These are phyloP conservation scores for Trametes sp. DNA, from an alignment of 1,284 basidiomycete species.

Conservation along the genomic window DNA sequence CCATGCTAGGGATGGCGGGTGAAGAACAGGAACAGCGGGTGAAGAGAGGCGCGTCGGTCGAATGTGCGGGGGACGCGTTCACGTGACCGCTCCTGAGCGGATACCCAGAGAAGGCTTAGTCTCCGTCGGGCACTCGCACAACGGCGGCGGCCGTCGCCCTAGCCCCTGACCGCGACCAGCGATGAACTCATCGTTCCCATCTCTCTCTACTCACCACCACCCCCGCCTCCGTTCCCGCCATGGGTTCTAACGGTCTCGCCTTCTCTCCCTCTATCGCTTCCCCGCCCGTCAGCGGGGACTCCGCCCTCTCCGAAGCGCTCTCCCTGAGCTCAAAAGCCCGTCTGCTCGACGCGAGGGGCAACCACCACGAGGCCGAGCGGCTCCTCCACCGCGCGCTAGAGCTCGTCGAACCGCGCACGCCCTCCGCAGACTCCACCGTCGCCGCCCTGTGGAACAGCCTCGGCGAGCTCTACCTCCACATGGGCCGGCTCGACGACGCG, in stretches of 20 bases:
- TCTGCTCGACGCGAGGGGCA: conserved; percentile 35
- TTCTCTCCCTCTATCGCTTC: conserved; percentile 6
- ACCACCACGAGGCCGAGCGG: conserved; percentile 39
- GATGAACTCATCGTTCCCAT: conserved; percentile 17
- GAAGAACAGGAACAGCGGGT: background rate
- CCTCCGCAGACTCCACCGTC: conserved; percentile 27
- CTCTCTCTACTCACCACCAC: conserved; percentile 3
- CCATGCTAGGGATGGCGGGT: background rate
- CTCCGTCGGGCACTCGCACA: background rate
- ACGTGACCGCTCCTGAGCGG: conserved; percentile 29
- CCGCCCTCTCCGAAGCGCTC: conserved; percentile 19
- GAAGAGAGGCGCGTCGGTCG: background rate
- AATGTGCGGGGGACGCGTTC: conserved; percentile 8
- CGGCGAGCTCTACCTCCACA: conserved; percentile 44
- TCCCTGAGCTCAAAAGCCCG: conserved; percentile 33
- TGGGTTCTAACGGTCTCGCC: conserved; percentile 19
- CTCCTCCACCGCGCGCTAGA: conserved; percentile 39
- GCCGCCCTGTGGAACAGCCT: conserved; percentile 42
- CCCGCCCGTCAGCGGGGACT: conserved; percentile 1
- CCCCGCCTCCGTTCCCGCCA: conserved; percentile 6
- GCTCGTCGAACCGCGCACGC: conserved; percentile 32
- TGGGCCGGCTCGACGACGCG: conserved; percentile 44
- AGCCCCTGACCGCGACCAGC: conserved; percentile 13
- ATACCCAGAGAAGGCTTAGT: conserved; percentile 13
- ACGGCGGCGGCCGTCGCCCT: conserved; percentile 9